Evolutionary conservation across 306 rosid species (phyloP).

Genomic region (Vigna mungo): DNA sequence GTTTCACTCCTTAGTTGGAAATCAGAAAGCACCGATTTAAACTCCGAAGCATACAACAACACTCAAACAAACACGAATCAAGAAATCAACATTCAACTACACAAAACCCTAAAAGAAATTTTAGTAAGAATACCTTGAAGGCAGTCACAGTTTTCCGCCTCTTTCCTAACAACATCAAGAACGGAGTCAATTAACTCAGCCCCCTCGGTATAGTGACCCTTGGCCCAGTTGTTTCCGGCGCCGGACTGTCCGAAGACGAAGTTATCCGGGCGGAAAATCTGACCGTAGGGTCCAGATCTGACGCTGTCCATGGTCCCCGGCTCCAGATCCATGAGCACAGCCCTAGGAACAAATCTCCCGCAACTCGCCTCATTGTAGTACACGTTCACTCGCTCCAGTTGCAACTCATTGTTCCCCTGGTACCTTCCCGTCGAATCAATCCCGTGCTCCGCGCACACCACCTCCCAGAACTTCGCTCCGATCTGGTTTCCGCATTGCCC

Average conservation of each 20-base stretch:
- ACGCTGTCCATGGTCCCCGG: constrained; percentile 72
- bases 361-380: constrained; percentile 72
- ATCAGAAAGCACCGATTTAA: neutral
- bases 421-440: constrained; percentile 60
- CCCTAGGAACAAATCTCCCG: constrained; percentile 60
- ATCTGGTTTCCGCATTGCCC: constrained; percentile 66
- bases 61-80: too few species aligned
- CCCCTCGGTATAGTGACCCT: constrained; percentile 67
- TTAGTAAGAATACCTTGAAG: constrained; percentile 57
- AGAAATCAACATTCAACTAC: neutral
- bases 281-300: constrained; percentile 60
- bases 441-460: constrained; percentile 69
- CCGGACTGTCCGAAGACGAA: constrained; percentile 64
- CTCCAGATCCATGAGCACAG: constrained; percentile 66
- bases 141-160: constrained; percentile 65
- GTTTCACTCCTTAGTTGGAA: neutral
- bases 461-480: constrained; percentile 59
- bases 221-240: constrained; percentile 74
- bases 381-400: constrained; percentile 66
- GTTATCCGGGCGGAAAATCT: constrained; percentile 63
- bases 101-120: neutral
- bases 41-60: neutral
- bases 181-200: constrained; percentile 66
- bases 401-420: constrained; percentile 54
- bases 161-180: constrained; percentile 63